Evolutionary conservation across 768 basidiomycete species (phyloP), one percentile per base, ranked within the genome.

Genomic region (Xerocomus potaroensis): DNA sequence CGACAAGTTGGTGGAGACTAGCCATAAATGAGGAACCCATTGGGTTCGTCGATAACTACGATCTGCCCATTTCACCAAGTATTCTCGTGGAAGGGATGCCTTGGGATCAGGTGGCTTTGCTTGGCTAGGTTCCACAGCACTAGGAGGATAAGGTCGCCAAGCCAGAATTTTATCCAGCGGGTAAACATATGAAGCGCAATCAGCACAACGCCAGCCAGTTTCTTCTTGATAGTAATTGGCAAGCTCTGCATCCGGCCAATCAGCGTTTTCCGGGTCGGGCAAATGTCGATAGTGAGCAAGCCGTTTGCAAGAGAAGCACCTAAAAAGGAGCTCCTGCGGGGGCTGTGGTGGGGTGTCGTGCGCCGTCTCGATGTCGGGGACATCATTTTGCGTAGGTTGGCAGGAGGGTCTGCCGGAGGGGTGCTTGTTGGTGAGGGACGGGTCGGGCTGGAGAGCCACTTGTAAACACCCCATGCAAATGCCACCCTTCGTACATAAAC

Each of bases 1-100:
- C 10, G 65, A 59, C n/a, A 68, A 61, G 42, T 79, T 72, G n/a
- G 78, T 82, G 9, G 84, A 78, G 24, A 82, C 70, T 2, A 96
- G 72, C 91, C 91, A 97, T 72, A 86, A 82, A 57, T 97, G 93
- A 24, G 91, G 87, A 2, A 96, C 91, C 93, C 93, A 97, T 62
- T 86, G 77, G 10, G 79, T 69, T 34, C 85, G 79, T 43, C 87
- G 72, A 64, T 88, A 97, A 53, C 91, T 89, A 36, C 85, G 70
- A 32, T 75, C 81, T 8, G 66, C 65, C 91, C 92, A 97, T 64
- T 97, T 97, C 45, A 97, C 81, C 11, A 97, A 80, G 62, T 97
- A 97, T 65, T 95, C 91, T 35, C 94, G 71, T n/a, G 89, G 90
- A 14, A 94, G 73, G 27, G 69, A 56, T 21, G 70, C 62, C 62